Evolutionary conservation across 2,329 filamentous ascomycete species (phyloP), one percentile per base, ranked within the genome.

Genomic region (Neophaeococcomyces aloes): DNA sequence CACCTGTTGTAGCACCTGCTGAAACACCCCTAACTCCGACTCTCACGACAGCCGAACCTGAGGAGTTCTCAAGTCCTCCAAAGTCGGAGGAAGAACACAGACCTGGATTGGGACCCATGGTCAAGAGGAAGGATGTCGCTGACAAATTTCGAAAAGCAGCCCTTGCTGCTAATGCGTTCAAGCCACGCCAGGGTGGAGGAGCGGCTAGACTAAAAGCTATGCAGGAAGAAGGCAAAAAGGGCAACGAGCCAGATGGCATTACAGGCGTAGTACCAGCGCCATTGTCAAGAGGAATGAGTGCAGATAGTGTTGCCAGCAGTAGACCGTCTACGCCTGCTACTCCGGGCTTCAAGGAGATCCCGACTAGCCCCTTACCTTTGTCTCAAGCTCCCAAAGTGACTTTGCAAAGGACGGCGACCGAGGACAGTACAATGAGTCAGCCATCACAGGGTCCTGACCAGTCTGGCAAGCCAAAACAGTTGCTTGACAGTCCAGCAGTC

Each of bases 91-190:
- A 73, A 34, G 61, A 64, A 23, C 68, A 72, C 52, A 70, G 85
- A n/a, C 86, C 86, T 14, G 87, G 86, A 1, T 72, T 94, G 5
- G 86, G 86, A 0, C 86, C 87, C 2, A 94, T 94, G 88, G 82
- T 95, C 56, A 78, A 81, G 50, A 86, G 85, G 58, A 74, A 71
- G n/a, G 81, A 91, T 45, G 71, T 91, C 55, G 84, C 84, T 15
- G 81, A 76, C 29, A 74, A 76, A 4, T 76, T 95, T 48, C 83
- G 84, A 65, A 93, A 86, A 62, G 86, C 86, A 18, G 86, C 86
- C 1, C 78, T 73, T 44, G 78, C 82, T 18, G 81, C 80, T 8
- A 74, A 66, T 44, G 75, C 75, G 14, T 96, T 96, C 66, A 93
- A 89, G 57, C 89, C 89, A 15, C 78, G 89, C 46, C 80, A 81